phyloP scores from a whole-genome alignment of 305 asterid genomes.

The Solanum aculeatissimum region DNA sequence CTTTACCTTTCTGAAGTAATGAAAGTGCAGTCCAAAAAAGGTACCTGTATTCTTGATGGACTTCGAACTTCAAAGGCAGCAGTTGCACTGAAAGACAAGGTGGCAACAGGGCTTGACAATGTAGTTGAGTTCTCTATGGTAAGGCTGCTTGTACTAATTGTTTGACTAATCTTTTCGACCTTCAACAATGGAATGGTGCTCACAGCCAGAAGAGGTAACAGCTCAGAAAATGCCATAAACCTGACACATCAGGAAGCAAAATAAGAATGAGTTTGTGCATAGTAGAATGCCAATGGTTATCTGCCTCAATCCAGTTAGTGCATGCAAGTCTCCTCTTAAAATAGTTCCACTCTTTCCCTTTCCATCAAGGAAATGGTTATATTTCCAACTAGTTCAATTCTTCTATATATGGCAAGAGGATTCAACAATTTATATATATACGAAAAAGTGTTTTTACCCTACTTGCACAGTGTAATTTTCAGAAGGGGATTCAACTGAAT shows the following conservation, averaged over 20 bases:
- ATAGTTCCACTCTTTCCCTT: not conserved
- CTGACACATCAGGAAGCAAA: conserved; percentile 29
- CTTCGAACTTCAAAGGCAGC: conserved; percentile 70
- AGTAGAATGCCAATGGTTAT: not conserved
- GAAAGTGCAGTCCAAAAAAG: not conserved
- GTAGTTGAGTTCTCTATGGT: conserved; percentile 60
- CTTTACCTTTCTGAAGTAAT: not conserved
- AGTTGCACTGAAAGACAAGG: conserved; percentile 55
- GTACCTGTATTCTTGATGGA: conserved; percentile 78
- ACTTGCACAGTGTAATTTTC: not conserved
- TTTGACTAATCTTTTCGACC: conserved; percentile 74
- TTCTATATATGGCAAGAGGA: not conserved
- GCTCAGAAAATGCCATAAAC: conserved; percentile 83
- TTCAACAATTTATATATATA: not conserved
- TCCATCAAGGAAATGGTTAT: not conserved
- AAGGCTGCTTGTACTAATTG: conserved; percentile 44
- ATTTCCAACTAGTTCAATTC: not conserved
- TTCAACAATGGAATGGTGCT: conserved; percentile 59
- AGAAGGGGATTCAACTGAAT: not conserved
- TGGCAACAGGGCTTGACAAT: conserved; percentile 54
- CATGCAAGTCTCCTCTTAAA: not conserved
- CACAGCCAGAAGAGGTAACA: conserved; percentile 77
- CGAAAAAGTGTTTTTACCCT: not conserved
- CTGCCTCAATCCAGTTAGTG: not conserved
- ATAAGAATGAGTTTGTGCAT: not conserved